These are phyloP conservation scores for Pilatotrama ljubarskyi DNA, from an alignment of 768 basidiomycete species.

Conservation along the genomic window DNA sequence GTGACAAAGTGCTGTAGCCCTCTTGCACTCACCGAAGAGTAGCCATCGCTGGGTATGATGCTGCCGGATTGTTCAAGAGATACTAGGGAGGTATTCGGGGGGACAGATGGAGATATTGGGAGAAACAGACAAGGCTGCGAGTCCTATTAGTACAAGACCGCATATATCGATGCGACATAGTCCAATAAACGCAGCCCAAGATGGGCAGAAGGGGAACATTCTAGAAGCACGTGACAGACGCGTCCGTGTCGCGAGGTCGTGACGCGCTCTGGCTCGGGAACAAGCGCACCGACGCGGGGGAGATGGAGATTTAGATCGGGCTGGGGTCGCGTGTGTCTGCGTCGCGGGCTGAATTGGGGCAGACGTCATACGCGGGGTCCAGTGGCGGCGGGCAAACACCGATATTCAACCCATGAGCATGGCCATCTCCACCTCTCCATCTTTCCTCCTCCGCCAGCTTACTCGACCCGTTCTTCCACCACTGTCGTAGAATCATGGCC, in stretches of 20 bases:
- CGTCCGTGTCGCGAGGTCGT: conserved; percentile 4
- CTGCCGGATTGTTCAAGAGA: neutral
- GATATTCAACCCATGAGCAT: conserved; percentile 3
- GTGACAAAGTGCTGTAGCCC: neutral
- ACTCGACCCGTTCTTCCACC: neutral
- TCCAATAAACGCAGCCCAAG: conserved; percentile 3
- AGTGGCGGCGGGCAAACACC: conserved; percentile 11
- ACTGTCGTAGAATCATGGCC: conserved; percentile 17
- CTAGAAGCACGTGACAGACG: conserved; percentile 22
- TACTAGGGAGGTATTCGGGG: neutral
- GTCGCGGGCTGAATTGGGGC: neutral
- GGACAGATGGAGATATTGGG: neutral
- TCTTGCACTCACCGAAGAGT: conserved; percentile 4
- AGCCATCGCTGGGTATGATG: neutral
- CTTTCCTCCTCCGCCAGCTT: neutral
- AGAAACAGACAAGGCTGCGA: neutral
- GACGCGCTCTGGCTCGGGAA: neutral
- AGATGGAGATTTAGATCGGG: conserved; percentile 15
- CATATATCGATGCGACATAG: neutral
- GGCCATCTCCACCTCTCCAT: neutral
- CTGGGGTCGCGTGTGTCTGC: conserved; percentile 2
- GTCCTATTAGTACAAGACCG: neutral
- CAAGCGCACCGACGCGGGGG: neutral
- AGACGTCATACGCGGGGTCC: conserved; percentile 9
- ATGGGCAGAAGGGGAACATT: conserved; percentile 20